Evolutionary conservation across 164 flowering plant genomes (phyloP).

Genomic region (Chloranthus sessilifolius): DNA sequence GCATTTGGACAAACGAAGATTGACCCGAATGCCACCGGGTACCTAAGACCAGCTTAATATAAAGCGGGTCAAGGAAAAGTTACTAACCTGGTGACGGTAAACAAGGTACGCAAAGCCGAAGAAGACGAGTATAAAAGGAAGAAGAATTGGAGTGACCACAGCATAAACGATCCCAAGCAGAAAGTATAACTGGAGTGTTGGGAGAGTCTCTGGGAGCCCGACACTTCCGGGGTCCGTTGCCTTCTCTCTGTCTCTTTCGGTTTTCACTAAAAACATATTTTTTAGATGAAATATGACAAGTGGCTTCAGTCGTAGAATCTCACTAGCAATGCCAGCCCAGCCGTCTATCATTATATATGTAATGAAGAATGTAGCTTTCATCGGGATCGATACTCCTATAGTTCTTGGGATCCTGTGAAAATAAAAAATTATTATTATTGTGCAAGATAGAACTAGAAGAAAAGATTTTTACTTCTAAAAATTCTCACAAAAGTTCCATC

Average conservation of each 20-base stretch:
- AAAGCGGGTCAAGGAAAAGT: too few relatives aligned
- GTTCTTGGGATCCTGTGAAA: constrained; percentile 85
- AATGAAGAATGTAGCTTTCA: constrained; percentile 97
- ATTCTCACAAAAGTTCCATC: not conserved
- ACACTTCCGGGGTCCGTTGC: constrained; percentile 91
- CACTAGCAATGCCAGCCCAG: constrained; percentile 96
- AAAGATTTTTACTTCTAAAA: too few relatives aligned
- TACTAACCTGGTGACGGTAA: constrained; percentile 90
- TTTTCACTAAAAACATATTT: constrained; percentile 87
- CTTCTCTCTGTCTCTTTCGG: constrained; percentile 77
- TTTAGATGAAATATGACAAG: constrained; percentile 80
- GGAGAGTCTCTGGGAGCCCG: constrained; percentile 64
- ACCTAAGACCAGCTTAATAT: too few relatives aligned
- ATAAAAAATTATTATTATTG: constrained; percentile 1
- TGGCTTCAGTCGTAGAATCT: constrained; percentile 82
- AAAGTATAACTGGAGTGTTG: constrained; percentile 87
- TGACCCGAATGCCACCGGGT: too few relatives aligned
- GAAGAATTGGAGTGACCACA: constrained; percentile 90
- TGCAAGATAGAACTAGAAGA: not conserved
- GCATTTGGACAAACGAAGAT: too few relatives aligned
- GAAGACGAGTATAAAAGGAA: constrained; percentile 89
- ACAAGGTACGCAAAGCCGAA: constrained; percentile 88
- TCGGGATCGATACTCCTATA: constrained; percentile 93
- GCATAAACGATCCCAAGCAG: constrained; percentile 88
- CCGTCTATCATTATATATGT: constrained; percentile 98